phyloP scores from a whole-genome alignment of 1,139 yeast species.

The Debaryomycetaceae sp. region DNA sequence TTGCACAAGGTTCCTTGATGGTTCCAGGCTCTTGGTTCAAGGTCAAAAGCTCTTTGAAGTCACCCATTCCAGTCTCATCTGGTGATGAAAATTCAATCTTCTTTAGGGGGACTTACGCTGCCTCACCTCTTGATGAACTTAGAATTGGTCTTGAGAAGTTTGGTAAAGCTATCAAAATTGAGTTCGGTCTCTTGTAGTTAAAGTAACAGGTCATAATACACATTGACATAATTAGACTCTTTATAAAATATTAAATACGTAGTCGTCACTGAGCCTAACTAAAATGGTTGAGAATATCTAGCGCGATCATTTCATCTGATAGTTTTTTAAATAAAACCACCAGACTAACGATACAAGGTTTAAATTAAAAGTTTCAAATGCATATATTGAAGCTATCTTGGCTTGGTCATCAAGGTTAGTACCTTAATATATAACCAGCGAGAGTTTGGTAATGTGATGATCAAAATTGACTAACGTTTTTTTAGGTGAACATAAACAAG shows the following conservation, averaged over 20 bases:
- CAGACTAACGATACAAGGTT: background rate
- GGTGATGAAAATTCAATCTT: slow-evolving; percentile 47
- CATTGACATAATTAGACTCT: no score
- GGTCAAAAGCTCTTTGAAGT: slow-evolving; percentile 40
- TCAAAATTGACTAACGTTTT: background rate
- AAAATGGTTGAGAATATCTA: background rate
- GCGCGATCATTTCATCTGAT: background rate
- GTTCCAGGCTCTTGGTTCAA: slow-evolving; percentile 92
- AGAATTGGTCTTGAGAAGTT: slow-evolving; percentile 60
- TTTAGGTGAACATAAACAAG: slow-evolving; percentile 70
- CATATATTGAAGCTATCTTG: slow-evolving; percentile 79
- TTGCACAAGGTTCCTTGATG: slow-evolving; percentile 67
- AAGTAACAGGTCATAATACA: no score
- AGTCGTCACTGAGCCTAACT: background rate
- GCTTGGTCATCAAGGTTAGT: slow-evolving; percentile 68
- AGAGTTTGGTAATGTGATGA: slow-evolving; percentile 27
- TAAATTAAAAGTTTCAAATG: slow-evolving; percentile 37
- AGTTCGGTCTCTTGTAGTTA: slow-evolving; percentile 27
- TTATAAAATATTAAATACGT: background rate
- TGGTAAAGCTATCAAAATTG: slow-evolving; percentile 55
- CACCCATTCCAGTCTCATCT: slow-evolving; percentile 42
- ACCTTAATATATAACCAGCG: slow-evolving; percentile 37
- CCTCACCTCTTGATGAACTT: slow-evolving; percentile 66
- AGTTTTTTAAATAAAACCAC: background rate
- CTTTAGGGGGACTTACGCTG: slow-evolving; percentile 91